A percentile compares a stretch with the other conserved stretches of the same genome.
Evolutionary conservation across 257 asterid genomes (phyloP).

Genomic region (Solanum chilense): DNA sequence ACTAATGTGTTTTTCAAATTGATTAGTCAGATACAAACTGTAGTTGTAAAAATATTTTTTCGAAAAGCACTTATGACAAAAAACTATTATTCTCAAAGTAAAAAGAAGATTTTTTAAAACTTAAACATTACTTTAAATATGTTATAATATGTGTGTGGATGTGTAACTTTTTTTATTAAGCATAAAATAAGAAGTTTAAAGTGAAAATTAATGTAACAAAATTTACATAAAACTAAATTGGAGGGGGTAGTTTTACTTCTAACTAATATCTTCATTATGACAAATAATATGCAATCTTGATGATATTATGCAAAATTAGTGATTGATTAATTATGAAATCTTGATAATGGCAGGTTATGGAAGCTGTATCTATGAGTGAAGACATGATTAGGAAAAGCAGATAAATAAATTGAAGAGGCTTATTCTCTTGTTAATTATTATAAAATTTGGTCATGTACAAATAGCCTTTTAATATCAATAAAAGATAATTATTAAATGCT

Average conservation of each 20-base stretch:
- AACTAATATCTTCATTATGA: not conserved
- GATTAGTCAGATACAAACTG: not conserved
- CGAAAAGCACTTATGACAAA: not conserved
- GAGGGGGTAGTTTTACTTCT: accelerated
- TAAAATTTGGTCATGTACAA: not conserved
- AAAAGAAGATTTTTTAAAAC: not conserved
- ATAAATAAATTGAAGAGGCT: not conserved
- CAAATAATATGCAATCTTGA: not conserved
- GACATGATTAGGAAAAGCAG: not conserved
- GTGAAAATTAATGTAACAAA: too few species aligned
- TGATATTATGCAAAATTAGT: not conserved
- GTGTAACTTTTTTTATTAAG: too few species aligned
- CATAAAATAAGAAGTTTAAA: too few species aligned
- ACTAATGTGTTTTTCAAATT: not conserved
- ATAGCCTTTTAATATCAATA: not conserved
- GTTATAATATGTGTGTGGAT: accelerated
- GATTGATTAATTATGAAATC: not conserved
- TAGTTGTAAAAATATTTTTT: not conserved
- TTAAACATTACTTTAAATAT: not conserved
- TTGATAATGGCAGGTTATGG: conserved; percentile 38
- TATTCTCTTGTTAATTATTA: not conserved
- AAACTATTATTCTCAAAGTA: not conserved
- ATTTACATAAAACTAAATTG: too few species aligned
- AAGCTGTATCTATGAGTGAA: conserved; percentile 22
- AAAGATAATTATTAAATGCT: not conserved